These are phyloP conservation scores for Malus sylvestris DNA, from an alignment of 306 rosid species.

Conservation along the genomic window DNA sequence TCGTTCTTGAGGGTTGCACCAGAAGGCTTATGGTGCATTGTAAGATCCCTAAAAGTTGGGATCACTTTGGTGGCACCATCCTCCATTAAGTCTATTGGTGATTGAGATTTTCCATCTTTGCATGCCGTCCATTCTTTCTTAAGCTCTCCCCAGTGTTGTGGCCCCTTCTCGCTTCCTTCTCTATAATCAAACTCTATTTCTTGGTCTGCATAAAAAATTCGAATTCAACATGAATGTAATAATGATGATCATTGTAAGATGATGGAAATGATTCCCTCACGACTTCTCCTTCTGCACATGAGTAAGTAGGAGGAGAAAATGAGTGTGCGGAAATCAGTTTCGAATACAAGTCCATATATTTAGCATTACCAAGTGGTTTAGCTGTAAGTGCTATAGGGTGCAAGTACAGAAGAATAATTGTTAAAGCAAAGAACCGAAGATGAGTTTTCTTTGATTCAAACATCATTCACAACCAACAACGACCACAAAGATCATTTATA, in stretches of 20 bases:
- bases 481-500: not conserved
- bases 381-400: not conserved
- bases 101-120: constrained; percentile 24
- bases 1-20: constrained; percentile 24
- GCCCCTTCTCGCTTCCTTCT: constrained; percentile 19
- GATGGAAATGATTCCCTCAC: not conserved
- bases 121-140: constrained; percentile 32
- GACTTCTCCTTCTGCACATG: no score
- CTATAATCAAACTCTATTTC: constrained; percentile 19
- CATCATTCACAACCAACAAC: not conserved
- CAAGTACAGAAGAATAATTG: not conserved
- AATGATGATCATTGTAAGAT: no score
- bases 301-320: no score
- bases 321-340: no score
- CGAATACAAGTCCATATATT: not conserved
- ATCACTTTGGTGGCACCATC: not conserved
- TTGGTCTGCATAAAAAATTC: constrained; percentile 10
- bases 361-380: not conserved
- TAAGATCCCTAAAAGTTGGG: not conserved
- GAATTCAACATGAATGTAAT: not conserved
- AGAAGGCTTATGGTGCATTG: constrained; percentile 8
- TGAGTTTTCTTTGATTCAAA: not conserved
- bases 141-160: constrained; percentile 31
- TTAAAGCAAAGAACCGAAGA: not conserved
- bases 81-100: constrained; percentile 20